phyloP scores from a whole-genome alignment of 176 grass and related monocot genomes.

The Carex kokanica region DNA sequence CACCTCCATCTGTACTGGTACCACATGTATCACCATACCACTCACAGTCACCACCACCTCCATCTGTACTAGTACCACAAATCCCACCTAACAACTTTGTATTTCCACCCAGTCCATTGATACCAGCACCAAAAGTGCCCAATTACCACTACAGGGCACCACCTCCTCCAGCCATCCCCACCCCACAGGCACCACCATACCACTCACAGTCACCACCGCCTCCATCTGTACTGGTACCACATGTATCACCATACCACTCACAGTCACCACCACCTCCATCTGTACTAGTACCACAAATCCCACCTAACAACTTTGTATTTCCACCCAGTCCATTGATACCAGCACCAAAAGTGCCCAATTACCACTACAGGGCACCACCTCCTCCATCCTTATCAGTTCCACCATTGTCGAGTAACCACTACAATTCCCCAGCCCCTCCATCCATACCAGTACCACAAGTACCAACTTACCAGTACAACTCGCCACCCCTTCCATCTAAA shows the following conservation, averaged over 20 bases:
- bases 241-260: conserved; percentile 6
- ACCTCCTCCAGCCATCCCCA: too few species aligned
- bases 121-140: too few species aligned
- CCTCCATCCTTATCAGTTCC: conserved; percentile 17
- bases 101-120: too few species aligned
- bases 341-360: not conserved
- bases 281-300: conserved; percentile 20
- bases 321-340: conserved; percentile 21
- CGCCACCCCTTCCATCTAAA: conserved; percentile 32
- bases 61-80: too few species aligned
- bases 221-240: conserved; percentile 33
- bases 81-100: too few species aligned
- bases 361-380: conserved; percentile 35
- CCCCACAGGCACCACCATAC: too few species aligned
- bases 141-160: too few species aligned
- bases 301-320: conserved; percentile 15
- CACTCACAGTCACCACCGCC: conserved; percentile 30
- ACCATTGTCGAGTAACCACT: not conserved
- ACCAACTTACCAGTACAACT: conserved; percentile 27
- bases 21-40: too few species aligned
- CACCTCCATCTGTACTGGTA: too few species aligned
- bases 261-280: conserved; percentile 42
- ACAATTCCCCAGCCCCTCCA: conserved; percentile 33
- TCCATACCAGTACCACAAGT: not conserved
- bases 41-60: too few species aligned